These are phyloP conservation scores for Phytophthora brassicae DNA, from an alignment of 352 stramenopile species.

Conservation along the genomic window DNA sequence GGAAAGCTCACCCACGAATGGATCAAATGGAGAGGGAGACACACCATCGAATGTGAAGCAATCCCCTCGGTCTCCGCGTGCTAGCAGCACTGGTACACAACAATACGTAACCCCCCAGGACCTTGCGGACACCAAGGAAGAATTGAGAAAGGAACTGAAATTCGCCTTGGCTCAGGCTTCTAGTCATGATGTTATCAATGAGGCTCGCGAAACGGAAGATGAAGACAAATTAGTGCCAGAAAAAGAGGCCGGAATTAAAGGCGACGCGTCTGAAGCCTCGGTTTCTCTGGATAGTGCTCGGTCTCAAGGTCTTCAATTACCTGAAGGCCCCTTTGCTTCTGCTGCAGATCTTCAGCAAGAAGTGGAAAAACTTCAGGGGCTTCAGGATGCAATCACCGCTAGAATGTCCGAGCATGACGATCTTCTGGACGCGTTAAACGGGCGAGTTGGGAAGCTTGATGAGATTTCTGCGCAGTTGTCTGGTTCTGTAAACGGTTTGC, in stretches of 20 bases:
- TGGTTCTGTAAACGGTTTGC: not conserved
- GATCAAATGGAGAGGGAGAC: not conserved
- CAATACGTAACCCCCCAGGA: slow-evolving; percentile 51
- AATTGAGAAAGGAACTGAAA: slow-evolving; percentile 50
- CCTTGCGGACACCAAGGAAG: slow-evolving; percentile 43
- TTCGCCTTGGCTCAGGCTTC: slow-evolving; percentile 47
- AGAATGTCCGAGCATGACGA: slow-evolving; percentile 43
- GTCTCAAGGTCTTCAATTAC: slow-evolving; percentile 16
- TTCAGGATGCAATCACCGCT: slow-evolving; percentile 39
- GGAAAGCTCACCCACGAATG: slow-evolving; percentile 4
- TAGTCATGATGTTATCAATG: slow-evolving; percentile 33
- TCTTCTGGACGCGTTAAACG: slow-evolving; percentile 37
- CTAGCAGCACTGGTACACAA: slow-evolving; percentile 12
- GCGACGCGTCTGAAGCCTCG: not conserved
- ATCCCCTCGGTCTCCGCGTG: slow-evolving; percentile 15
- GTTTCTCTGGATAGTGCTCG: slow-evolving; percentile 6
- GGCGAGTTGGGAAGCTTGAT: slow-evolving; percentile 37
- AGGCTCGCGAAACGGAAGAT: slow-evolving; percentile 16
- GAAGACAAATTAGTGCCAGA: not conserved
- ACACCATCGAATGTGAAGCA: not conserved
- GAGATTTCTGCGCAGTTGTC: slow-evolving; percentile 16
- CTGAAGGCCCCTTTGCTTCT: slow-evolving; percentile 41
- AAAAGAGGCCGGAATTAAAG: not conserved
- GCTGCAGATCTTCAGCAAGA: slow-evolving; percentile 47
- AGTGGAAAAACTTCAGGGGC: slow-evolving; percentile 39